Evolutionary conservation across 2,329 filamentous ascomycete genomes (phyloP).

Genomic region (Verticillium dahliae): DNA sequence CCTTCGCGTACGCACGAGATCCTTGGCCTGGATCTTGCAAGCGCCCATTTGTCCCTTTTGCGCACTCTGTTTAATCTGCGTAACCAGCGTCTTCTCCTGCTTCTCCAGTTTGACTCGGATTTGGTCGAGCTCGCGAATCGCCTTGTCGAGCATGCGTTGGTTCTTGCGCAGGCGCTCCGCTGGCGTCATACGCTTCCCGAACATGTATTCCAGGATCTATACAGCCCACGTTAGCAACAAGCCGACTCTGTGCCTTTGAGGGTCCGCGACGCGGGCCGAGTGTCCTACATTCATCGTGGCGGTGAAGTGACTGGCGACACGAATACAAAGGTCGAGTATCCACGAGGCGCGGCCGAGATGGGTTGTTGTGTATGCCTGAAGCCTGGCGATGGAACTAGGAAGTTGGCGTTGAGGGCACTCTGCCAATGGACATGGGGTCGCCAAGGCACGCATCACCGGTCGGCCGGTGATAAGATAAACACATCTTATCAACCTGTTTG

Average conservation of each 20-base stretch:
- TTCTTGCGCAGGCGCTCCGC: conserved; percentile 88
- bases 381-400: not conserved
- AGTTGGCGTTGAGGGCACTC: not conserved
- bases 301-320: not conserved
- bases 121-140: conserved; percentile 90
- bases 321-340: too few species aligned
- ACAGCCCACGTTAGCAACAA: not conserved
- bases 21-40: conserved; percentile 96
- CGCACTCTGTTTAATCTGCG: conserved; percentile 96
- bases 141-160: conserved; percentile 94
- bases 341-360: not conserved
- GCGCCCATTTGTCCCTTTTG: conserved; percentile 99
- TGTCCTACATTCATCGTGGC: conserved; percentile 50
- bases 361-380: not conserved
- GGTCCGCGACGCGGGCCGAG: not conserved
- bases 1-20: conserved; percentile 85
- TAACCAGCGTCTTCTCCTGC: conserved; percentile 94
- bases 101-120: conserved; percentile 95
- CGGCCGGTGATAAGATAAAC: not conserved
- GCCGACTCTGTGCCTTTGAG: not conserved
- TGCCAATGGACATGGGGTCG: not conserved
- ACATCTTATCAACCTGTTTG: not conserved
- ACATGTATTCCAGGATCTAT: conserved; percentile 98
- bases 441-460: not conserved
- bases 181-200: conserved; percentile 98